Percentiles rank a stretch among this genome's conserved stretches.
These are phyloP conservation scores for Cerioporus squamosus DNA, from an alignment of 1,284 basidiomycete species.

Conservation along the genomic window DNA sequence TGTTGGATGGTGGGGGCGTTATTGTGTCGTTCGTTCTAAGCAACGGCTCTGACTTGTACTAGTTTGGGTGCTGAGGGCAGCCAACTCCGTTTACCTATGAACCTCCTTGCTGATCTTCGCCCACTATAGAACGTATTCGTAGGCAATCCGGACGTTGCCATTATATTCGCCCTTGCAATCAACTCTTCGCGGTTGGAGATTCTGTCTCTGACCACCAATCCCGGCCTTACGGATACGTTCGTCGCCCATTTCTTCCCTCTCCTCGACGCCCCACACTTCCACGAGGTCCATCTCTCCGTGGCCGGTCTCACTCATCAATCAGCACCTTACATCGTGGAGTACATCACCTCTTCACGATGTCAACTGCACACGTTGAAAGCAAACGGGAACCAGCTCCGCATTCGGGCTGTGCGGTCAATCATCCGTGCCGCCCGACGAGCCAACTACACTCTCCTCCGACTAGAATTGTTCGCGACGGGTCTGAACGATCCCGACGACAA, in stretches of 20 bases:
- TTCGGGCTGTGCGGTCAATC: conserved; percentile 48
- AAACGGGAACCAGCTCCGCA: conserved; percentile 60
- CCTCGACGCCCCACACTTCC: conserved; percentile 51
- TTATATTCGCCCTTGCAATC: conserved; percentile 47
- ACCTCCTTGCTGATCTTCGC: neutral
- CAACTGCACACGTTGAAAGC: conserved; percentile 54
- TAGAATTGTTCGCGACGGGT: conserved; percentile 59
- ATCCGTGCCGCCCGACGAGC: conserved; percentile 46
- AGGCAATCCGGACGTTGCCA: conserved; percentile 39
- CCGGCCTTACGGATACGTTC: conserved; percentile 52
- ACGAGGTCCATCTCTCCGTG: conserved; percentile 59
- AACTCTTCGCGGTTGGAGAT: conserved; percentile 51
- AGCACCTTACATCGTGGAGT: conserved; percentile 49
- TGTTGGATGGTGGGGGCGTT: too few species aligned
- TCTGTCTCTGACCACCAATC: conserved; percentile 50
- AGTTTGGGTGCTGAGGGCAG: too few species aligned
- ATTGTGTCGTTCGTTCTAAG: too few species aligned
- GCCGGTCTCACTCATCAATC: conserved; percentile 52
- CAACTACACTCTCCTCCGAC: conserved; percentile 53
- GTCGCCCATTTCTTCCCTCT: conserved; percentile 50
- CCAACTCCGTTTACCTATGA: too few species aligned
- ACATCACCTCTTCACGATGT: conserved; percentile 56
- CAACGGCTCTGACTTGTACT: too few species aligned
- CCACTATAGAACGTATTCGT: conserved; percentile 49
- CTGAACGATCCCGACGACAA: conserved; percentile 25